Evolutionary conservation across 1,139 yeast species (phyloP).

Genomic region (Kurtzmaniella quercitrusa): DNA sequence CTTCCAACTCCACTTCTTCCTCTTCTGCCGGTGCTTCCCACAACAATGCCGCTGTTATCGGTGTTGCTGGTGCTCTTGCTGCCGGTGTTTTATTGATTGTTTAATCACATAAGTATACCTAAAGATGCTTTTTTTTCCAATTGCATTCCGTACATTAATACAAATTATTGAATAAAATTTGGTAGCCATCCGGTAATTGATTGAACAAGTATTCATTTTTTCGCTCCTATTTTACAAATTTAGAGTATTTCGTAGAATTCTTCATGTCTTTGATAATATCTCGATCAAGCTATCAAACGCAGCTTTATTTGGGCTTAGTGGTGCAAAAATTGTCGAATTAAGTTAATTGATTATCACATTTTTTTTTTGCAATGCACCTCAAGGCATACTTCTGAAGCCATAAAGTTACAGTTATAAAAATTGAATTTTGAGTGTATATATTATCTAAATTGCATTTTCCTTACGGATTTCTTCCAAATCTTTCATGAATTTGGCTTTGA

Average conservation of each 20-base stretch:
- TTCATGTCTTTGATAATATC: too few relatives aligned
- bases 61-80: conserved; percentile 9
- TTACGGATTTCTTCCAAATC: conserved; percentile 11
- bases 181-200: not conserved
- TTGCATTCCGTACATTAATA: not conserved
- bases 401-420: too few relatives aligned
- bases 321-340: not conserved
- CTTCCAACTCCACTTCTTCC: conserved; percentile 4
- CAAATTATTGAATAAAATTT: not conserved
- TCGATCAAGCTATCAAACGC: too few relatives aligned
- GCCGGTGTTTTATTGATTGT: conserved; percentile 8
- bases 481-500: conserved; percentile 12
- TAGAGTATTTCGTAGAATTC: too few relatives aligned
- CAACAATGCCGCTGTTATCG: conserved; percentile 3
- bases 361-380: too few relatives aligned
- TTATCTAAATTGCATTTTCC: too few relatives aligned
- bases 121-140: not conserved
- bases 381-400: too few relatives aligned
- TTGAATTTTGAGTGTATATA: too few relatives aligned
- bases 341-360: too few relatives aligned
- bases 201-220: too few relatives aligned
- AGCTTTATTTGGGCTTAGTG: too few relatives aligned
- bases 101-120: conserved; percentile 1
- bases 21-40: conserved; percentile 5
- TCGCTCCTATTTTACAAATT: too few relatives aligned